Base-by-base conservation (phyloP, 257 asterid genomes). In the Osmanthus fragrans region DNA sequence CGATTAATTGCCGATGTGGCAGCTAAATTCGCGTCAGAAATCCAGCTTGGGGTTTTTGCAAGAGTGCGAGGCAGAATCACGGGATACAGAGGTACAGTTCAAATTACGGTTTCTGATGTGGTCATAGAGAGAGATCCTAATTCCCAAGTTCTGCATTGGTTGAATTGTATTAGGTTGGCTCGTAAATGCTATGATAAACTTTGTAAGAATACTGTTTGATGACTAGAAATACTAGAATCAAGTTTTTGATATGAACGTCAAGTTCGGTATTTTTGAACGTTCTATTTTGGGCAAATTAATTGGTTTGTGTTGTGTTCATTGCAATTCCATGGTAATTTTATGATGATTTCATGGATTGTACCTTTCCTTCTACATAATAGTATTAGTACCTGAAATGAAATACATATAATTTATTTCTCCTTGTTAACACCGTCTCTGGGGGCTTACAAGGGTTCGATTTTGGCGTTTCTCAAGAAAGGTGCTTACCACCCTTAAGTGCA, bases 21-120 rank as follows among this genome's bases (percentile, higher is more conserved):
- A 12, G 19, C 13, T 11, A 80, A 68, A 0, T 84, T 86, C 21
- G 84, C 97, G 16, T 73, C 92, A 1, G 84, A 80, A 1, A 79
- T 84, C 30, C 93, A 89, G 76, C 77, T 95, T 58, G 97, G 99
- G 0, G 88, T 34, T 25, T 85, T 95, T 5, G 97, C 89, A 2
- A 86, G 97, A 84, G 97, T 91, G 0, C 89, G 97, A 0, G 99
- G 98, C 10, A 88, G 80, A 87, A 87, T 92, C 68, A 88, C 86
- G 5, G 83, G 79, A 18, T 95, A 63, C 76, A 74, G 92, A 67
- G 93, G 97, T 15, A 25, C 39, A 19, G 27, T 84, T 36, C 97
- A 93, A 84, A 86, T 93, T 19, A 90, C 97, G n/a, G 97, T 90
- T 21, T 84, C 97, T 21, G 97, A 93, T 77, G 87, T 87, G 32